Percentiles rank a stretch among this genome's conserved stretches.
Conservation (phyloP, 179 eudicot genomes). For the Pouteria campechiana region DNA sequence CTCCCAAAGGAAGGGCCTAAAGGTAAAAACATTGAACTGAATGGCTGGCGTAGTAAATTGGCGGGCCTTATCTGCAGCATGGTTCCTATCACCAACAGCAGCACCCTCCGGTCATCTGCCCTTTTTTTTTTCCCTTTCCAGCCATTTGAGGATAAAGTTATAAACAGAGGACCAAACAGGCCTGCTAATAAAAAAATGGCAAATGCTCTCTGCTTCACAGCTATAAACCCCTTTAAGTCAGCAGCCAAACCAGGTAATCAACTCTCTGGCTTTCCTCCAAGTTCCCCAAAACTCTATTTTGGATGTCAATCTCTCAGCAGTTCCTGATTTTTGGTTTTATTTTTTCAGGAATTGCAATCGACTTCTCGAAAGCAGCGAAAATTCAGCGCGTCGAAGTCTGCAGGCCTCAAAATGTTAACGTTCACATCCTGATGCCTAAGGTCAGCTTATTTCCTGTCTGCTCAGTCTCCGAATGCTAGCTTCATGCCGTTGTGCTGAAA, state of each 20-base stretch:
- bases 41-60: too few relatives aligned
- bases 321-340: neutral
- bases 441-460: too few relatives aligned
- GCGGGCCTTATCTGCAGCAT: neutral
- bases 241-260: conserved; percentile 16
- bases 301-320: neutral
- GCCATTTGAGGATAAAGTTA: neutral
- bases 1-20: too few relatives aligned
- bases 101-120: neutral
- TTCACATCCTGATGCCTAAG: too few relatives aligned
- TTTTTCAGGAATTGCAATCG: neutral
- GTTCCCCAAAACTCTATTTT: neutral
- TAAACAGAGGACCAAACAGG: neutral
- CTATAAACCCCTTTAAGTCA: conserved; percentile 13
- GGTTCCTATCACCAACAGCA: neutral
- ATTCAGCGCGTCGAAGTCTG: too few relatives aligned
- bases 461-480: too few relatives aligned
- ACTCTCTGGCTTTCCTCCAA: neutral
- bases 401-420: too few relatives aligned
- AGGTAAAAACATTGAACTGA: too few relatives aligned
- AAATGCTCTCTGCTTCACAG: conserved; percentile 18
- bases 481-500: too few relatives aligned
- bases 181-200: conserved; percentile 11
- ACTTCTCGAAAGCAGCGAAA: too few relatives aligned
- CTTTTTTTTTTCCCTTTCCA: neutral